Conservation (phyloP, 768 basidiomycete species). For the Udeniomyces megalosporus region DNA sequence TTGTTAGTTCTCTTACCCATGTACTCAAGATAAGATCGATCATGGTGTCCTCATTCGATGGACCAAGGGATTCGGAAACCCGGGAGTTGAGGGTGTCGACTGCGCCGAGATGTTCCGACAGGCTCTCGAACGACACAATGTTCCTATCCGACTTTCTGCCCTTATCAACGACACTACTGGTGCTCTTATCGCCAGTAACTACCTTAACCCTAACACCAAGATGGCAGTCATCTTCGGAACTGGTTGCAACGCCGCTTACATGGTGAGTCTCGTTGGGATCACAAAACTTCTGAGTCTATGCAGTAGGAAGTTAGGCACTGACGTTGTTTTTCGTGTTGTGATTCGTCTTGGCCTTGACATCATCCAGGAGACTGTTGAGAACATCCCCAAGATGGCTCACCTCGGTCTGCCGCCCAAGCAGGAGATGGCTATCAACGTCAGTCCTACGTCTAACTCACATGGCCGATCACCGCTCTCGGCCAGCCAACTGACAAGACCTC, state of each 20-base stretch:
- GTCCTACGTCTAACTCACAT: slow-evolving; percentile 29
- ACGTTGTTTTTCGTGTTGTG: slow-evolving; percentile 35
- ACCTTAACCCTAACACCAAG: slow-evolving; percentile 76
- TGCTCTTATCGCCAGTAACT: slow-evolving; percentile 89
- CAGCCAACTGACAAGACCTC: no score
- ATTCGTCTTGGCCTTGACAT: no score
- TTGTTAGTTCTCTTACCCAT: background rate
- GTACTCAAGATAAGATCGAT: slow-evolving; percentile 81
- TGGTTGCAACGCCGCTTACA: slow-evolving; percentile 90
- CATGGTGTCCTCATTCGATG: slow-evolving; percentile 63
- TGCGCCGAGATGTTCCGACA: slow-evolving; percentile 84
- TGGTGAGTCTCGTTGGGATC: background rate
- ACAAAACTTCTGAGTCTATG: background rate
- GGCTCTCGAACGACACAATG: slow-evolving; percentile 64
- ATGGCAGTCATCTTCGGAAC: slow-evolving; percentile 97
- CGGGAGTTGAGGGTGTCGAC: slow-evolving; percentile 80
- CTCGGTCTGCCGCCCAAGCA: slow-evolving; percentile 45
- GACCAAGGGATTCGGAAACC: slow-evolving; percentile 97
- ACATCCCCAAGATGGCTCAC: slow-evolving; percentile 68
- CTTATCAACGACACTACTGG: slow-evolving; percentile 98
- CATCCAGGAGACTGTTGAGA: slow-evolving; percentile 47
- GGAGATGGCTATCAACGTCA: slow-evolving; percentile 91
- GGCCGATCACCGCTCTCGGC: background rate
- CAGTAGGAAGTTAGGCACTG: background rate
- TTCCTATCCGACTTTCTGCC: slow-evolving; percentile 69